Evolutionary conservation across 2,329 filamentous ascomycete species (phyloP).

Genomic region (Diaporthe longicolla): DNA sequence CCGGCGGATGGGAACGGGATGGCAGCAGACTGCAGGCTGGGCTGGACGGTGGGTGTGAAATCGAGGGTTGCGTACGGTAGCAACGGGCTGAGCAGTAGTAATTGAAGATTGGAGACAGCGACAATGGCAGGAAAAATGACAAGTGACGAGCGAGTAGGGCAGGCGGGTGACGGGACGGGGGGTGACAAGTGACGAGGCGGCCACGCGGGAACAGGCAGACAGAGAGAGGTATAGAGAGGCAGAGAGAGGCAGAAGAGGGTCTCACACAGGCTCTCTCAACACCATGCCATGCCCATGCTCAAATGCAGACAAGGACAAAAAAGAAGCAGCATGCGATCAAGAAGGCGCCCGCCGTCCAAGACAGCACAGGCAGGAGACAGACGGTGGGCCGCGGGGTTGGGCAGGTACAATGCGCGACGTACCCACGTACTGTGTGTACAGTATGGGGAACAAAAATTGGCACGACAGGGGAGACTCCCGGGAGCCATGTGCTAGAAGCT

Average conservation of each 20-base stretch:
- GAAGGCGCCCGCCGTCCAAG: background rate
- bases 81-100: background rate
- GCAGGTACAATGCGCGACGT: constrained; percentile 4
- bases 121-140: constrained; percentile 28
- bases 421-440: constrained; percentile 13
- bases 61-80: constrained; percentile 8
- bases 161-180: constrained; percentile 8
- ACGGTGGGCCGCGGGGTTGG: constrained; percentile 18
- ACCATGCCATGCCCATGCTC: constrained; percentile 29
- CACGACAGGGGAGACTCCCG: constrained; percentile 43
- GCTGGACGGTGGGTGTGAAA: constrained; percentile 3
- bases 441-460: constrained; percentile 39
- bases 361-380: background rate
- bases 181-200: constrained; percentile 32
- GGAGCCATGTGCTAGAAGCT: constrained; percentile 43
- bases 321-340: background rate
- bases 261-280: constrained; percentile 29
- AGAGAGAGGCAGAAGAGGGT: background rate
- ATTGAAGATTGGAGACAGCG: constrained; percentile 17
- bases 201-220: constrained; percentile 34
- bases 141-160: constrained; percentile 22
- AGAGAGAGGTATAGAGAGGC: background rate
- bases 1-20: constrained; percentile 23
- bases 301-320: background rate
- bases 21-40: background rate